These are phyloP conservation scores for Leccinum truebloodii DNA, from an alignment of 768 basidiomycete species.

Conservation along the genomic window DNA sequence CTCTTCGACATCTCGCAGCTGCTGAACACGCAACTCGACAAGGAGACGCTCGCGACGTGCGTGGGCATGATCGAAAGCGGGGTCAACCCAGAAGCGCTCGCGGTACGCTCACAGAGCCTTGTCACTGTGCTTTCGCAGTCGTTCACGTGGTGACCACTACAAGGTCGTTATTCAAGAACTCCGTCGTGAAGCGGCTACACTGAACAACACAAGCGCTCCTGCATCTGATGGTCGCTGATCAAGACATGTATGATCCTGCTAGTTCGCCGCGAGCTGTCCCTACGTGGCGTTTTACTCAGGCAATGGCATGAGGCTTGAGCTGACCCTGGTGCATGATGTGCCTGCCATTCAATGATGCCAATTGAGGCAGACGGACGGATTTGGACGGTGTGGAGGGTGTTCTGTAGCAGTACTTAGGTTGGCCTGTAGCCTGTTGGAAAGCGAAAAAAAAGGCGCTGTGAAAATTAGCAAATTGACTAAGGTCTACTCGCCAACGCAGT, in stretches of 20 bases:
- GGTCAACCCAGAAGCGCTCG: conserved; percentile 89
- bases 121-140: neutral
- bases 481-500: conserved; percentile 3
- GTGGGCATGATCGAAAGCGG: conserved; percentile 91
- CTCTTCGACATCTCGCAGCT: conserved; percentile 87
- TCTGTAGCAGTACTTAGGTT: conserved; percentile 19
- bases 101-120: conserved; percentile 51
- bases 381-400: conserved; percentile 18
- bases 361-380: conserved; percentile 20
- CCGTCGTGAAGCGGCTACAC: conserved; percentile 60
- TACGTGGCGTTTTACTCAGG: conserved; percentile 3
- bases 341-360: conserved; percentile 12
- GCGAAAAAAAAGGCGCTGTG: conserved; percentile 7
- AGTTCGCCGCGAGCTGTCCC: neutral
- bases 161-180: conserved; percentile 87
- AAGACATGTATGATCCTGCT: neutral
- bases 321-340: conserved; percentile 4
- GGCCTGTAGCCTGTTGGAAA: conserved; percentile 1
- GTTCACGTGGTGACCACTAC: conserved; percentile 10
- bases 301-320: neutral
- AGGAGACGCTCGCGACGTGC: conserved; percentile 89
- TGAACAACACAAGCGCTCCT: conserved; percentile 30
- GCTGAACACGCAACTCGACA: conserved; percentile 84
- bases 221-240: conserved; percentile 29
- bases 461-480: conserved; percentile 12